Percentiles rank a stretch among this genome's conserved stretches.
Conservation (phyloP, 306 rosid species). For the Lotus japonicus region DNA sequence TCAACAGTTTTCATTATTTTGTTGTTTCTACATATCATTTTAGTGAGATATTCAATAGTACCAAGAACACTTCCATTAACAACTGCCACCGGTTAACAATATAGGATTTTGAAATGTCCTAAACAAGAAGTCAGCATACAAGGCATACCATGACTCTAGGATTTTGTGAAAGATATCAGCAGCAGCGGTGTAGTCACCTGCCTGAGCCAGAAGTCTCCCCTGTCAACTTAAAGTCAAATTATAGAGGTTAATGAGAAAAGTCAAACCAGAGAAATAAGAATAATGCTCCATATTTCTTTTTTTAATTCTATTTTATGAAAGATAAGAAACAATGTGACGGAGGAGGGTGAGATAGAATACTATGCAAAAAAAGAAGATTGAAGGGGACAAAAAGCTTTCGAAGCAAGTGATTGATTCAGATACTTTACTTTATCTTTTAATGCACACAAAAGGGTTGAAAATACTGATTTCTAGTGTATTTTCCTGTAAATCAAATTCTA, state of each 20-base stretch:
- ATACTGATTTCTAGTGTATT: neutral
- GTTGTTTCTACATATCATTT: neutral
- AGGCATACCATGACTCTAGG: conserved; percentile 74
- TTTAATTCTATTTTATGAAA: neutral
- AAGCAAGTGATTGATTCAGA: conserved; percentile 2
- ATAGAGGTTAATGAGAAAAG: conserved; percentile 60
- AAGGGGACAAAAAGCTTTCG: neutral
- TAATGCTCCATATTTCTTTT: neutral
- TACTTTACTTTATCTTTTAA: conserved; percentile 1
- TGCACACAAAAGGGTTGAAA: neutral
- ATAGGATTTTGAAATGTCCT: conserved; percentile 7
- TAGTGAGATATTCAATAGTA: neutral
- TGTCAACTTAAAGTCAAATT: conserved; percentile 97
- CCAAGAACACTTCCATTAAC: neutral
- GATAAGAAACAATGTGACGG: neutral
- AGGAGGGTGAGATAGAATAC: neutral
- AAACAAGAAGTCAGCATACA: neutral
- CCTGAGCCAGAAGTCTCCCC: conserved; percentile 99
- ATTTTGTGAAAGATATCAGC: conserved; percentile 62
- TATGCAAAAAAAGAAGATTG: neutral
- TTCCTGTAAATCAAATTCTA: neutral
- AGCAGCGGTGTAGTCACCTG: conserved; percentile 78
- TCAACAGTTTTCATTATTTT: too few relatives aligned
- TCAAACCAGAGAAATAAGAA: conserved; percentile 28
- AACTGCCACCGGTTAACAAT: conserved; percentile 5